Evolutionary conservation across 805 yeast genomes (phyloP).

Genomic region (Starmerella roubikii): DNA sequence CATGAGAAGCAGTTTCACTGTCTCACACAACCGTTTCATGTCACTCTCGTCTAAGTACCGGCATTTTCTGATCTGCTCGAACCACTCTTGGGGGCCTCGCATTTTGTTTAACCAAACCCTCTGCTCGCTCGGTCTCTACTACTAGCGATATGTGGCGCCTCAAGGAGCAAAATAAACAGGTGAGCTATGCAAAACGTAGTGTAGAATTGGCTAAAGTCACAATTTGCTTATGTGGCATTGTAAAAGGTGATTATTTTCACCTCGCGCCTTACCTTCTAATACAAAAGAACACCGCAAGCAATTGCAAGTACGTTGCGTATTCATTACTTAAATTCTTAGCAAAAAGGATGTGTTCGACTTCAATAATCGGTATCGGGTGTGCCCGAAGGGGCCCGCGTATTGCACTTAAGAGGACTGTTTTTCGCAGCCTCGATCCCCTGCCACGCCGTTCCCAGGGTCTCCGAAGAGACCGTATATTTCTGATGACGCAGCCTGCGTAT

Average conservation of each 20-base stretch:
- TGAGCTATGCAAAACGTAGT: too few species aligned
- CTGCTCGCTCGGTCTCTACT: too few species aligned
- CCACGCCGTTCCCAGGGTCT: conserved; percentile 23
- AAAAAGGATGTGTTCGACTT: conserved; percentile 10
- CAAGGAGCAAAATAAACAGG: too few species aligned
- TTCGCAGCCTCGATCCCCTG: conserved; percentile 18
- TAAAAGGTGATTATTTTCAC: too few species aligned
- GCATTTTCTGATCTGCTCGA: conserved; percentile 84
- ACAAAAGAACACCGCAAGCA: too few species aligned
- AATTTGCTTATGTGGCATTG: too few species aligned
- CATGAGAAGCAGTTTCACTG: conserved; percentile 87
- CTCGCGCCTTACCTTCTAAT: too few species aligned
- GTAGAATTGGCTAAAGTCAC: too few species aligned
- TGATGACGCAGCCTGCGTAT: conserved; percentile 24
- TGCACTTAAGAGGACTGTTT: conserved; percentile 21
- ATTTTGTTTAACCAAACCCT: conserved; percentile 5
- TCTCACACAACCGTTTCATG: conserved; percentile 92
- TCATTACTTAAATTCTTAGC: not conserved
- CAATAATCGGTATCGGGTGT: conserved; percentile 25
- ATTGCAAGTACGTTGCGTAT: too few species aligned
- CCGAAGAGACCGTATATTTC: conserved; percentile 18
- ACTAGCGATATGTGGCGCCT: too few species aligned
- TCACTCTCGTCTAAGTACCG: conserved; percentile 78
- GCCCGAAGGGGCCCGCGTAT: conserved; percentile 21
- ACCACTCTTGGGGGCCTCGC: conserved; percentile 86